Evolutionary conservation across 768 basidiomycete genomes (phyloP).

Genomic region (Mycena vitilis): DNA sequence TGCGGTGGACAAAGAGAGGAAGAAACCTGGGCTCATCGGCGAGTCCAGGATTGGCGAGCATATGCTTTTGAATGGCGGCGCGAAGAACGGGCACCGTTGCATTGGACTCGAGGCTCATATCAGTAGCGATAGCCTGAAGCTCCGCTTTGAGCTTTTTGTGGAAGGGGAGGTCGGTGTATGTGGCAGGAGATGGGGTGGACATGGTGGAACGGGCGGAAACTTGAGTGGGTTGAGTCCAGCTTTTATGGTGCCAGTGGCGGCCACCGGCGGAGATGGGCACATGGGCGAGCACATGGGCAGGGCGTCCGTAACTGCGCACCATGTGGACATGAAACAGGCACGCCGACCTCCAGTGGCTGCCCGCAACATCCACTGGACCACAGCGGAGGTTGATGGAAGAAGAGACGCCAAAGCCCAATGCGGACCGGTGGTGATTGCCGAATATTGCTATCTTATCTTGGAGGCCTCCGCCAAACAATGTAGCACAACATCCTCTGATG

Average conservation of each 20-base stretch:
- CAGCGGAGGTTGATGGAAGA: too few species aligned
- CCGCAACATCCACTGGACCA: background rate
- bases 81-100: background rate
- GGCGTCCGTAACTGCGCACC: background rate
- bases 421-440: constrained; percentile 20
- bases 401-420: background rate
- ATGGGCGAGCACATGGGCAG: background rate
- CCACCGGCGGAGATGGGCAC: background rate
- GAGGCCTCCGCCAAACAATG: background rate
- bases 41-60: background rate
- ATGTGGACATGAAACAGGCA: constrained; percentile 1
- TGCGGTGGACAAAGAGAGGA: constrained; percentile 9
- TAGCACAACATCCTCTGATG: background rate
- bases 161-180: background rate
- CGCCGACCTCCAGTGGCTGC: background rate
- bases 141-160: background rate
- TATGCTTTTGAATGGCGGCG: background rate
- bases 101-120: background rate
- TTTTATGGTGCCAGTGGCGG: background rate
- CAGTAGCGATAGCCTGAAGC: constrained; percentile 5
- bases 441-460: constrained; percentile 13
- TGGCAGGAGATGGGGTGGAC: background rate
- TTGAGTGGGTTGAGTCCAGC: background rate
- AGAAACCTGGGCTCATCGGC: constrained; percentile 5
- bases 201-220: background rate